These are phyloP conservation scores for Huntiella abstrusa DNA, from an alignment of 2,329 filamentous ascomycete species.

Conservation along the genomic window DNA sequence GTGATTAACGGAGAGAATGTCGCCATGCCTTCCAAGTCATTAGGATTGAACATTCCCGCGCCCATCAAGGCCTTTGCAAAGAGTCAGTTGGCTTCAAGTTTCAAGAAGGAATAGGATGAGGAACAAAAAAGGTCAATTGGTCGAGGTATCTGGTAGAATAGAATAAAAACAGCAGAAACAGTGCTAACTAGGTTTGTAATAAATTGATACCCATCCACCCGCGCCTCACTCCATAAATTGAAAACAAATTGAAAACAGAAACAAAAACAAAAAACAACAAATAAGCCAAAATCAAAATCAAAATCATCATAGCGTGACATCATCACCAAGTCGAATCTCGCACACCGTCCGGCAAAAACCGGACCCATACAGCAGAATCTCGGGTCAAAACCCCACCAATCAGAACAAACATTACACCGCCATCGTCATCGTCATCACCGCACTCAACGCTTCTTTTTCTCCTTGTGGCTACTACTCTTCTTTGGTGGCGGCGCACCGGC, in stretches of 20 bases:
- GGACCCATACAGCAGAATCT: neutral
- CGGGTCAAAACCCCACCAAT: neutral
- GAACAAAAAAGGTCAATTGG: neutral
- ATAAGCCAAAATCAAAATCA: neutral
- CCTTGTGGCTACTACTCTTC: no score
- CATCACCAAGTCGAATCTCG: neutral
- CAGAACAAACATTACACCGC: neutral
- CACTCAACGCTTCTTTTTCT: neutral
- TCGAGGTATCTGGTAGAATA: no score
- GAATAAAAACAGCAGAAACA: no score
- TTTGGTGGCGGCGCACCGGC: neutral
- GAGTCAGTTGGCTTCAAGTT: conserved; percentile 4
- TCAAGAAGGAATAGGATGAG: conserved; percentile 1
- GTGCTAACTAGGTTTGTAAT: no score
- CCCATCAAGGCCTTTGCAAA: conserved; percentile 11
- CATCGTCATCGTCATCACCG: neutral
- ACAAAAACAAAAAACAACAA: no score
- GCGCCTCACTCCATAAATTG: no score
- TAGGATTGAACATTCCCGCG: conserved; percentile 8
- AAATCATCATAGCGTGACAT: neutral
- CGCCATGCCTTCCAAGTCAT: neutral
- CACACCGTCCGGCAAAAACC: neutral
- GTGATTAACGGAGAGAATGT: conserved; percentile 23
- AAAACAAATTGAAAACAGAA: no score
- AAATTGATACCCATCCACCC: no score